phyloP scores from a whole-genome alignment of 495 filamentous ascomycete genomes.

The Umbilicaria muhlenbergii region DNA sequence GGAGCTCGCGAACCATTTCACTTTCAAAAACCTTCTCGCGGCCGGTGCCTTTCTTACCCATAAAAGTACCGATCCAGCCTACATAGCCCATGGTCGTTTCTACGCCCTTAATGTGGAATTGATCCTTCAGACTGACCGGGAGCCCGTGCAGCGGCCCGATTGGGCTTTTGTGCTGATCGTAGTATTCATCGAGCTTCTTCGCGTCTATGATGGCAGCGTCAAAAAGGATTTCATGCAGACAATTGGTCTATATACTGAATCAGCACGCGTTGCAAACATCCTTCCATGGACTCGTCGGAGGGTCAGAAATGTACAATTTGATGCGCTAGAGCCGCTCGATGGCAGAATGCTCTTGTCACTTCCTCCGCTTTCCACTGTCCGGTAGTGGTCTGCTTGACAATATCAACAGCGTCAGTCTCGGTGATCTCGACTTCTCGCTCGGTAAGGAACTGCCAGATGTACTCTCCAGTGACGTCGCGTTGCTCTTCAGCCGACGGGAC shows the following conservation, averaged over 20 bases:
- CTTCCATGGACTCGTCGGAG: background rate
- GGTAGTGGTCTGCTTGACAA: slow-evolving; percentile 28
- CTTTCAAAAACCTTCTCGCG: slow-evolving; percentile 25
- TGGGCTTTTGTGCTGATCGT: slow-evolving; percentile 27
- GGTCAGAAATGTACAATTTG: slow-evolving; percentile 27
- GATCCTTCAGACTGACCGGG: slow-evolving; percentile 53
- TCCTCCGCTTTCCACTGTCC: slow-evolving; percentile 31
- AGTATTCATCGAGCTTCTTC: slow-evolving; percentile 39
- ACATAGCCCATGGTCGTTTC: slow-evolving; percentile 54
- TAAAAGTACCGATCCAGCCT: slow-evolving; percentile 32
- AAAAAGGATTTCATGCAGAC: slow-evolving; percentile 50
- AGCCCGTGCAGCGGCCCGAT: slow-evolving; percentile 48
- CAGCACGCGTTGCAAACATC: no score
- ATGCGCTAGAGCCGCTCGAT: slow-evolving; percentile 39
- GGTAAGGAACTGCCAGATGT: slow-evolving; percentile 40
- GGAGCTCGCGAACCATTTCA: slow-evolving; percentile 35
- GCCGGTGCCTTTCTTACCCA: slow-evolving; percentile 29
- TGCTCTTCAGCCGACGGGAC: slow-evolving; percentile 34
- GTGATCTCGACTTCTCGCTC: slow-evolving; percentile 40
- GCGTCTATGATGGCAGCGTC: slow-evolving; percentile 43
- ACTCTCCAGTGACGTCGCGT: slow-evolving; percentile 44
- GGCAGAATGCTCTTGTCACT: slow-evolving; percentile 39
- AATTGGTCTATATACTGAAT: slow-evolving; percentile 26
- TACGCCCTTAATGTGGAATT: slow-evolving; percentile 49
- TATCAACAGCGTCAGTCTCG: slow-evolving; percentile 33